Evolutionary conservation across 23 red algal genomes (phyloP), one percentile per base, ranked within the genome.

Genomic region (Pyropia haitanensis): DNA sequence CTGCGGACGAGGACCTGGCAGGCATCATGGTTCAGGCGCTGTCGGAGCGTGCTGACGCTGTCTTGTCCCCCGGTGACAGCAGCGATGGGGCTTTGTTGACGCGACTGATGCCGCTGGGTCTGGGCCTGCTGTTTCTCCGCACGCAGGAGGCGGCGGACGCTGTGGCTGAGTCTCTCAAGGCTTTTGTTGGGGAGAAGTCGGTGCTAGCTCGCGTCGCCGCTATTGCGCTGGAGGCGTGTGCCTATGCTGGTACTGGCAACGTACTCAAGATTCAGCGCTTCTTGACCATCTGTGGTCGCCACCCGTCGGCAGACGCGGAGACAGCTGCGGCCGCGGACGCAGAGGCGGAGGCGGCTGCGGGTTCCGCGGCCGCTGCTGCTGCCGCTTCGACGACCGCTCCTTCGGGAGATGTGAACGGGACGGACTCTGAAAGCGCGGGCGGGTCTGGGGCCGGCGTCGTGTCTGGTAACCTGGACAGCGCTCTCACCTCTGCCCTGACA

Each of bases 181-280:
- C 86, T 9, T 80, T 90, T 74, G 86, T 90, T 29, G 67, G 67
- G 2, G 65, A 49, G 18, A 61, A 79, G 8, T 58, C 54, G 5
- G 66, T 90, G 19, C 60, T 77, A 29, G 74, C 67, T 18, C 61
- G 72, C 29, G 67, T 79, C 16, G 72, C 73, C 17, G 76, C 73
- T 21, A 72, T 88, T 34, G 77, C 83, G 22, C 50, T 88, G 39
- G 63, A 79, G 21, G 83, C 67, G 57, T 88, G 83, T 52, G 75
- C 81, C 13, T 95, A 87, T 58, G 76, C 65, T 60, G 67, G 81
- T 16, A 81, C 72, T 33, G 90, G 90, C 25, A 80, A 88, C 65
- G 90, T 95, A 14, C 63, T 79, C 3, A 95, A 87, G 68, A 65
- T 95, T 29, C 90, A 95, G 56, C 77, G 86, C 50, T 88, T 86